These are phyloP conservation scores for Scorias spongiosa DNA, from an alignment of 2,329 filamentous ascomycete genomes.

Conservation along the genomic window DNA sequence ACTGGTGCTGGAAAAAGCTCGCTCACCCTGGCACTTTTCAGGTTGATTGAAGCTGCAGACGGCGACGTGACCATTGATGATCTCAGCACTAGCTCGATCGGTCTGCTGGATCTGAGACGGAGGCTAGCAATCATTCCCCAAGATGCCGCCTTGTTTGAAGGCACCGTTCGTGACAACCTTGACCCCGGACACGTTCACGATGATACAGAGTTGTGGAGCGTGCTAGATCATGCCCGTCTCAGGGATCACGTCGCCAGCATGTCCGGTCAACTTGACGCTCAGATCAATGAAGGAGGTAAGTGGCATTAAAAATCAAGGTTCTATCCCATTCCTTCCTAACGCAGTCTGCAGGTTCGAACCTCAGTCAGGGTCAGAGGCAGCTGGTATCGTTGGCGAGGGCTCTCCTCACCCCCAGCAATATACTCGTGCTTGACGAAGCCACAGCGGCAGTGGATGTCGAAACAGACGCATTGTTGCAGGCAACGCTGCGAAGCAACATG, in stretches of 20 bases:
- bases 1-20: constrained; percentile 95
- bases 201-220: constrained; percentile 89
- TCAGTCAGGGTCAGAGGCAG: constrained; percentile 89
- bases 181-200: constrained; percentile 91
- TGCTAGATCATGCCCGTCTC: constrained; percentile 72
- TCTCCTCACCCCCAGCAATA: constrained; percentile 88
- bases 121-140: constrained; percentile 94
- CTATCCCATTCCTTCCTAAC: constrained; percentile 17
- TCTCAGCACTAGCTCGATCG: constrained; percentile 79
- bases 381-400: constrained; percentile 87
- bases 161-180: constrained; percentile 83
- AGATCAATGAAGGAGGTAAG: constrained; percentile 68
- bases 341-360: constrained; percentile 49
- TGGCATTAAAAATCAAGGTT: constrained; percentile 37
- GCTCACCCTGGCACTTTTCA: constrained; percentile 80
- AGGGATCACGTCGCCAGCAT: constrained; percentile 80
- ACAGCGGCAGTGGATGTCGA: constrained; percentile 62
- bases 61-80: constrained; percentile 82
- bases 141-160: constrained; percentile 90
- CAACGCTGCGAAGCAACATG: constrained; percentile 45
- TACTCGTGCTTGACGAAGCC: constrained; percentile 91
- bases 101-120: constrained; percentile 72
- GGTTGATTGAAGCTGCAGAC: constrained; percentile 76
- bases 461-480: constrained; percentile 50
- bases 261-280: constrained; percentile 79